Conservation (phyloP, 805 yeast species). For the Saturnispora galanensis region DNA sequence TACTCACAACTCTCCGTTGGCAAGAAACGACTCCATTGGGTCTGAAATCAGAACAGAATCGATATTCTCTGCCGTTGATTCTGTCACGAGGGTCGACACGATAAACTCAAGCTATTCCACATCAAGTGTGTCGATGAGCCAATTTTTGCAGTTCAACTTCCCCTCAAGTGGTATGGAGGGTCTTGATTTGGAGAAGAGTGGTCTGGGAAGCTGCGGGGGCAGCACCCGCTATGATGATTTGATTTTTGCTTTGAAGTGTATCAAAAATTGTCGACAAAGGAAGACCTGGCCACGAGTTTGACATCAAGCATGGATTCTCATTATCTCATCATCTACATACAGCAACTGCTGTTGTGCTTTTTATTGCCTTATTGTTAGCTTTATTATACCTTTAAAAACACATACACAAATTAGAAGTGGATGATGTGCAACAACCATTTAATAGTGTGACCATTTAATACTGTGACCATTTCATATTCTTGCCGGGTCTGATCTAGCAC, state of each 20-base stretch:
- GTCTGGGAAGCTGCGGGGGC: not conserved
- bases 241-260: conserved; percentile 22
- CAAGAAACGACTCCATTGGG: not conserved
- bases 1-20: too few relatives aligned
- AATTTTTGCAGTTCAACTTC: too few relatives aligned
- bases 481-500: too few relatives aligned
- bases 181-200: not conserved
- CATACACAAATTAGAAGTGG: too few relatives aligned
- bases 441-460: too few relatives aligned
- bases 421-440: too few relatives aligned
- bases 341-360: too few relatives aligned
- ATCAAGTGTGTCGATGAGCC: too few relatives aligned
- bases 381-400: too few relatives aligned
- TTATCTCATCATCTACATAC: not conserved
- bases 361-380: too few relatives aligned
- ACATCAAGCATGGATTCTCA: not conserved
- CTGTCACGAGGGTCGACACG: not conserved
- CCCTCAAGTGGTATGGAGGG: not conserved
- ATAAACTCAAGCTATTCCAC: not conserved
- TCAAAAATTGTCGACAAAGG: conserved; percentile 17
- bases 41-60: not conserved
- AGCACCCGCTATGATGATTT: conserved; percentile 19
- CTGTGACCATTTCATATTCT: too few relatives aligned
- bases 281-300: not conserved
- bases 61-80: not conserved